Evolutionary conservation across 805 yeast genomes (phyloP), one percentile per base, ranked within the genome.

Genomic region (Candida stauntonica): DNA sequence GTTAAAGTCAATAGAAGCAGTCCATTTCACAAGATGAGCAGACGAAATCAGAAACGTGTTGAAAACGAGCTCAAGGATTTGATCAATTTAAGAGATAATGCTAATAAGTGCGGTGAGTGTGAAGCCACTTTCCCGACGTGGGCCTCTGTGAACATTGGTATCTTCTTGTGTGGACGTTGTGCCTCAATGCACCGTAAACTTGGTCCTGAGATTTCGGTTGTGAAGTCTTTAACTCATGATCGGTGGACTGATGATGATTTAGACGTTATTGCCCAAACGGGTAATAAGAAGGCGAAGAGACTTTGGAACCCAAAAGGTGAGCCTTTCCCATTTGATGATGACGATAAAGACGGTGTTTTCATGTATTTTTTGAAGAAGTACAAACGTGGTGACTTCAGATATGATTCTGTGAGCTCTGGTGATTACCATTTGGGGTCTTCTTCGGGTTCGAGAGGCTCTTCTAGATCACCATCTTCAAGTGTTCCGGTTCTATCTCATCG

Each of bases 91-190:
- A 64, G 74, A 11, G 76, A 61, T 14, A 86, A 85, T 55, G 63
- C 66, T 33, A 84, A 83, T 58, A 75, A 69, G 55, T 86, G 95
- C 60, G 94, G 88, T 26, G 95, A 86, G 56, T 86, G 95, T 62
- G 74, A 75, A 3, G 63, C 77, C 5, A 55, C 73, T 4, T 79
- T 72, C 58, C 93, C 95, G 7, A 85, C 51, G 1, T 50, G 52
- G 50, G 56, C 50, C 8, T 43, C 50, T 35, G 61, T 47, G 29
- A 51, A 51, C 34, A 50, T 85, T 30, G 95, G 94, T 19, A 63
- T 85, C 5, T 79, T 86, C 42, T 64, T 86, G 14, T 86, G 95
- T 64, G 93, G 93, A 13, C 66, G 93, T 47, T 86, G 95, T 69
- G 91, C 94, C 7, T 77, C 86, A 4, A 70, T 79, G 24, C 95